phyloP scores from a whole-genome alignment of 1,139 yeast species.

The Magnusiomyces ingens region DNA sequence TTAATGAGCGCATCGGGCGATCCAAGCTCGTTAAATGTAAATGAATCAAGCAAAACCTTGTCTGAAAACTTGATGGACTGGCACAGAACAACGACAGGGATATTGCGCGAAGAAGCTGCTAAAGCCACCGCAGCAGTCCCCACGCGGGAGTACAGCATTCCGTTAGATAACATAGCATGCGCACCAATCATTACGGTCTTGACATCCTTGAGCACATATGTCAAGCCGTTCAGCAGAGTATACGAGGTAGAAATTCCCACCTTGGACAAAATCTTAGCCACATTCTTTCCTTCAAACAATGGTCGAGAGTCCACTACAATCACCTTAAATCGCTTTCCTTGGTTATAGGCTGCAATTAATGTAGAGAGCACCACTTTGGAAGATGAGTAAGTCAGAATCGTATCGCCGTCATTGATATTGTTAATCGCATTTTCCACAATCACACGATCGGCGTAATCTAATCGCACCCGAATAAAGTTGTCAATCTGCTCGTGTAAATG shows the following conservation, averaged over 20 bases:
- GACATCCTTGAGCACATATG: constrained; percentile 74
- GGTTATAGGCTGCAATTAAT: constrained; percentile 60
- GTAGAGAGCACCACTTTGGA: constrained; percentile 77
- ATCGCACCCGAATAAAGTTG: constrained; percentile 74
- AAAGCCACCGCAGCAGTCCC: constrained; percentile 94
- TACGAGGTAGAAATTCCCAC: constrained; percentile 62
- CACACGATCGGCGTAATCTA: constrained; percentile 75
- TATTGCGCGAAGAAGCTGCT: constrained; percentile 80
- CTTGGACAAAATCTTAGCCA: constrained; percentile 56
- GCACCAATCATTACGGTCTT: constrained; percentile 93
- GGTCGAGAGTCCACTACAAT: constrained; percentile 95
- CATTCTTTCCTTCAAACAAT: constrained; percentile 80
- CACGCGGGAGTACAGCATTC: constrained; percentile 84
- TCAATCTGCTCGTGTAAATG: constrained; percentile 63
- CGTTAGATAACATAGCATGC: constrained; percentile 94
- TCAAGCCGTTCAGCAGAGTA: constrained; percentile 69
- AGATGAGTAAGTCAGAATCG: constrained; percentile 81
- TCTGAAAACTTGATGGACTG: constrained; percentile 93
- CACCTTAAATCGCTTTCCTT: constrained; percentile 64
- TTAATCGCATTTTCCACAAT: constrained; percentile 75
- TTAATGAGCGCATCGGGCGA: constrained; percentile 64
- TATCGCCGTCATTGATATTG: constrained; percentile 71
- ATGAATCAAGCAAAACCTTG: constrained; percentile 91
- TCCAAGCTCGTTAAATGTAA: constrained; percentile 86
- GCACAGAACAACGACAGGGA: constrained; percentile 92